Conservation (phyloP, 345 rosid species). For the Acer yangbiense region DNA sequence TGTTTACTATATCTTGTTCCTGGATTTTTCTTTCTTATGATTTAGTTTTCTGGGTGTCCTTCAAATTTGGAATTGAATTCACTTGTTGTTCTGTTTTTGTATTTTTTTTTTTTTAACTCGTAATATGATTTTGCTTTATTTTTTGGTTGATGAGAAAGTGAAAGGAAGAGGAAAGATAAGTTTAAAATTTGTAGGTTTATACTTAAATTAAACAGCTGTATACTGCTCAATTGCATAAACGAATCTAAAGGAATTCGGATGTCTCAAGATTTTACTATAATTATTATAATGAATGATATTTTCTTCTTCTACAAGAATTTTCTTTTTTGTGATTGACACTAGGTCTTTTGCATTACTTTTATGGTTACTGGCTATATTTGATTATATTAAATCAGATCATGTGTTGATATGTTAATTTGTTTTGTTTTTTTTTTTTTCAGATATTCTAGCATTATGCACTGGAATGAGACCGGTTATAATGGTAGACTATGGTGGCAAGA, state of each 20-base stretch:
- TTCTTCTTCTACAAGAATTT: not conserved
- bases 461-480: constrained; percentile 89
- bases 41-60: constrained; percentile 5
- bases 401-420: not conserved
- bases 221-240: not conserved
- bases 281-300: not conserved
- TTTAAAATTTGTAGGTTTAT: not conserved
- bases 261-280: not conserved
- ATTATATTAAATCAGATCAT: not conserved
- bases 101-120: not conserved
- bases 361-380: not conserved
- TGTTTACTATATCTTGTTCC: not conserved
- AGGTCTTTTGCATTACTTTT: not conserved
- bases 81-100: constrained; percentile 3
- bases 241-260: not conserved
- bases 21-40: not conserved
- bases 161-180: not conserved
- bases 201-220: not conserved
- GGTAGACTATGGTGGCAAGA: constrained; percentile 94
- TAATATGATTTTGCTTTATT: not conserved
- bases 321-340: not conserved
- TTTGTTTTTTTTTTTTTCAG: constrained; percentile 40
- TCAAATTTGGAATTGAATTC: constrained; percentile 1
- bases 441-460: constrained; percentile 71
- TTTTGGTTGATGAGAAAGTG: constrained; percentile 15